Percentiles rank a stretch among this genome's conserved stretches.
These are phyloP conservation scores for Penicillium cosmopolitanum DNA, from an alignment of 495 filamentous ascomycete species.

Conservation along the genomic window DNA sequence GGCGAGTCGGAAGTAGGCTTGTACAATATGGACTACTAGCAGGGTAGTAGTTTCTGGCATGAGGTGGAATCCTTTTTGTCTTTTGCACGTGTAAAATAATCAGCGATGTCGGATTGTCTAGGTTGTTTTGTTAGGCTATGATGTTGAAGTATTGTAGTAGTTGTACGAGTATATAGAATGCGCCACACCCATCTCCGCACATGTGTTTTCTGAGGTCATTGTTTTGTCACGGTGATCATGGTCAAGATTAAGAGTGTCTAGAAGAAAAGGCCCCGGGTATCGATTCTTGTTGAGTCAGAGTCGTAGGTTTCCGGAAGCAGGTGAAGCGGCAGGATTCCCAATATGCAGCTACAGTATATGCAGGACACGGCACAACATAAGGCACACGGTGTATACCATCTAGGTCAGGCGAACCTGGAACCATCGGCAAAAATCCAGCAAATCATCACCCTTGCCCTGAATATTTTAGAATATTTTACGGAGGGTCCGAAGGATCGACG, in stretches of 20 bases:
- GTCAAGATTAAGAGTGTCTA: not conserved
- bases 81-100: constrained; percentile 23
- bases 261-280: no score
- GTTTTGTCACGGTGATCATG: not conserved
- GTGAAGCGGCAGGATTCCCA: not conserved
- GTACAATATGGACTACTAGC: not conserved
- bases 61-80: not conserved
- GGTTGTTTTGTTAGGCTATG: constrained; percentile 4
- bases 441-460: not conserved
- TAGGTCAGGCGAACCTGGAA: not conserved
- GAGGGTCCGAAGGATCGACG: constrained; percentile 5
- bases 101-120: not conserved
- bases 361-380: not conserved
- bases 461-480: not conserved
- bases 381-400: not conserved
- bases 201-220: not conserved
- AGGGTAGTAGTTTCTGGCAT: not conserved
- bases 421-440: not conserved
- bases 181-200: constrained; percentile 10
- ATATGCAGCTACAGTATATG: no score
- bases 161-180: constrained; percentile 23
- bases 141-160: not conserved
- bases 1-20: constrained; percentile 36
- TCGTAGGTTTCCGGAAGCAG: not conserved
- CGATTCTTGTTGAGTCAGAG: not conserved